These are phyloP conservation scores for Lepidium sativum DNA, from an alignment of 345 rosid species.

Conservation along the genomic window DNA sequence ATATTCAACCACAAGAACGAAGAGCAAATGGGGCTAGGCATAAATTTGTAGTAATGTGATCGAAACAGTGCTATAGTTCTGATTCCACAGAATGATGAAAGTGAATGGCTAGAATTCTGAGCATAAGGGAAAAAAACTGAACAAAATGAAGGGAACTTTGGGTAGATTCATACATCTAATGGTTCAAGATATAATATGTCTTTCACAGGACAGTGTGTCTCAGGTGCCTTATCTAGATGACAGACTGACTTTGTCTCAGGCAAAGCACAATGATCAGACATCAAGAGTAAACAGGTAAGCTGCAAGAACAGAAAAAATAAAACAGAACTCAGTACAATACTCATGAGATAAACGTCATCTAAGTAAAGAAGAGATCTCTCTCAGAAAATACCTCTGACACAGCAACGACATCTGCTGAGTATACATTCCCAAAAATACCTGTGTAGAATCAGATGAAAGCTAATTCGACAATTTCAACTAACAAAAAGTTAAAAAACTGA, in stretches of 20 bases:
- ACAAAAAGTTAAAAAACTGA: not conserved
- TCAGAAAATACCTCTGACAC: slow-evolving; percentile 44
- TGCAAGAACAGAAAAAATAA: slow-evolving; percentile 19
- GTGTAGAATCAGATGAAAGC: slow-evolving; percentile 8
- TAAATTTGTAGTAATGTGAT: not conserved
- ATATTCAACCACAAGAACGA: too few species aligned
- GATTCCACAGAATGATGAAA: not conserved
- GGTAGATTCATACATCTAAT: slow-evolving; percentile 47
- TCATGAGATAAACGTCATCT: not conserved
- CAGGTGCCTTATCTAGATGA: slow-evolving; percentile 49
- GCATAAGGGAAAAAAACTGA: not conserved
- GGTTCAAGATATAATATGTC: slow-evolving; percentile 67
- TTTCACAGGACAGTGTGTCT: slow-evolving; percentile 48
- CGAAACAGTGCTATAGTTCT: not conserved
- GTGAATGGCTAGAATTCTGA: not conserved
- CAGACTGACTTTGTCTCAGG: slow-evolving; percentile 54
- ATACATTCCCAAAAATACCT: slow-evolving; percentile 47
- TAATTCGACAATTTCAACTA: not conserved
- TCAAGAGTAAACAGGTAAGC: slow-evolving; percentile 76
- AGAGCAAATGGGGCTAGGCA: not conserved
- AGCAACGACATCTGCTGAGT: slow-evolving; percentile 66
- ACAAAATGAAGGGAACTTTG: not conserved
- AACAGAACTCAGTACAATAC: not conserved
- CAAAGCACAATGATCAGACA: slow-evolving; percentile 45
- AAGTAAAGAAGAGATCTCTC: not conserved